Evolutionary conservation across 345 rosid species (phyloP), one percentile per base, ranked within the genome.

Genomic region (Odontarrhena argentea): DNA sequence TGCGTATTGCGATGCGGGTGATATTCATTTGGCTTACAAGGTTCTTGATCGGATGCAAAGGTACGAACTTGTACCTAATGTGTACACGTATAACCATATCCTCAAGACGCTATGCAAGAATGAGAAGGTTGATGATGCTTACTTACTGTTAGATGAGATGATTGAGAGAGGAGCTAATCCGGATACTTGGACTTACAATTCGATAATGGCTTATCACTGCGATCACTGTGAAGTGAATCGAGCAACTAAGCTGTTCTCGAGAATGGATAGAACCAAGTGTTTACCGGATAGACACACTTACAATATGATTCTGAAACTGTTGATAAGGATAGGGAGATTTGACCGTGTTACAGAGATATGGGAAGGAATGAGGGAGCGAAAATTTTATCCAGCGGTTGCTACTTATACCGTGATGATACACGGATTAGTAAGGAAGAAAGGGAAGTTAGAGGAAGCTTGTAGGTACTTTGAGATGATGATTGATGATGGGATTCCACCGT

Each of bases 401-500:
- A 86, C 98, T 8, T 86, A 86, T 62, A 69, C 96, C 0, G 96
- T 89, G 35, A 86, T 92, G 93, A 71, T 92, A 42, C 93, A 87
- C 76, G 92, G 89, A 3, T 77, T 87, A 65, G 79, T 85, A 76
- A 86, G 89, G 82, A 87, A 87, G 83, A 83, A 69, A 42, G 88
- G 86, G 54, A 86, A 89, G 71, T 68, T 86, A 9, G 96, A 86
- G 73, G 93, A 89, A 73, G 97, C 93, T 3, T 83, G 96, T 65
- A 82, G 64, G 62, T 89, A 87, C 80, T 92, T 92, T 59, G 96
- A 92, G 85, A 83, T 80, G 86, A 89, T 92, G 97, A 70, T 92
- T 43, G 97, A 92, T 57, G 97, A 87, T 55, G 91, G 97, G 35
- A 79, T 87, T 60, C 98, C 97, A 3, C 96, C 97, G 1, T 92